Percentiles rank a stretch among this genome's conserved stretches.
phyloP scores from a whole-genome alignment of 495 filamentous ascomycete genomes.

The Aspergillus sclerotiicarbonarius region DNA sequence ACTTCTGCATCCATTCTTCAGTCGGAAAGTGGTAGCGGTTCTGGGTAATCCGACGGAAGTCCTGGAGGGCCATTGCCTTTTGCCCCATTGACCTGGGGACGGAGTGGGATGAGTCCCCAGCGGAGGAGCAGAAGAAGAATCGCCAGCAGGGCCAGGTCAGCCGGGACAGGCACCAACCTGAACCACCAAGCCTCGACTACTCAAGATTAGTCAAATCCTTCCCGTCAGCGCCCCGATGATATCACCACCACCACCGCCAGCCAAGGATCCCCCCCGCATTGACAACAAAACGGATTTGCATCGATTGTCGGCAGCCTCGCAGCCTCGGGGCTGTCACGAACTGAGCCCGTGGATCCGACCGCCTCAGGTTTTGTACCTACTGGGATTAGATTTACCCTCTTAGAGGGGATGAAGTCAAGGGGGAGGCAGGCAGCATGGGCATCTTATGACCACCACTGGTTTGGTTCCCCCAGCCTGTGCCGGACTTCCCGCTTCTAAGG shows the following conservation, averaged over 20 bases:
- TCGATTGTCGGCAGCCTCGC: not conserved
- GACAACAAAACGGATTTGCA: not conserved
- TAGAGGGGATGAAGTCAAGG: not conserved
- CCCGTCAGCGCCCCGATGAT: constrained; percentile 3
- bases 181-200: not conserved
- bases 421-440: not conserved
- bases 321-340: not conserved
- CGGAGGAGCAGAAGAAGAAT: no score
- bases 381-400: not conserved
- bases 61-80: not conserved
- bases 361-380: not conserved
- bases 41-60: not conserved
- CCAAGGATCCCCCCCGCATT: constrained; percentile 6
- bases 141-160: no score
- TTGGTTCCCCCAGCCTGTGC: not conserved
- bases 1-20: not conserved
- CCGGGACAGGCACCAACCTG: not conserved
- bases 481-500: not conserved
- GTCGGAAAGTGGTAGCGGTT: not conserved
- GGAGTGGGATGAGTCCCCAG: no score
- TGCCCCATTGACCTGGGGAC: no score
- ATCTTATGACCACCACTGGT: constrained; percentile 4
- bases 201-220: not conserved
- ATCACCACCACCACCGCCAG: constrained; percentile 2
- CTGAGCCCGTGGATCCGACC: not conserved